A percentile compares a stretch with the other conserved stretches of the same genome.
Conservation (phyloP, 108 stramenopile species). For the Hondaea fermentalgiana region DNA sequence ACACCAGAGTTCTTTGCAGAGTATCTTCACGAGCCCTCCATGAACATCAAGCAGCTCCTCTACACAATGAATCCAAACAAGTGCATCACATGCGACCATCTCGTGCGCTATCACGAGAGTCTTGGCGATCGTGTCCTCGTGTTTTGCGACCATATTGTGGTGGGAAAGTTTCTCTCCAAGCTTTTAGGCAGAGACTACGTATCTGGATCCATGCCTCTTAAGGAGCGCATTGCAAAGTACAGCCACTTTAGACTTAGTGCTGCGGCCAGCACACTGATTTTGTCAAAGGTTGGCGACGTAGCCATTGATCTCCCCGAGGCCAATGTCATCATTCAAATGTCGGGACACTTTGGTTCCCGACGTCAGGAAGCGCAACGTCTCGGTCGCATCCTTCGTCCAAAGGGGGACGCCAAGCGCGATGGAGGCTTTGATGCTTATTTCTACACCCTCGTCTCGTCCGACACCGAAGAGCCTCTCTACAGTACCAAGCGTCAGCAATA, state of each 20-base stretch:
- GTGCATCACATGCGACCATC: slow-evolving; percentile 75
- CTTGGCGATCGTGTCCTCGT: slow-evolving; percentile 37
- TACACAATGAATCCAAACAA: slow-evolving; percentile 97
- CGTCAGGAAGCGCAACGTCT: slow-evolving; percentile 98
- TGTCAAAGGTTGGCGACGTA: slow-evolving; percentile 93
- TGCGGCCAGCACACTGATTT: slow-evolving; percentile 52
- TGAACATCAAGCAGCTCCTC: slow-evolving; percentile 56
- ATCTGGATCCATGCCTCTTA: slow-evolving; percentile 86
- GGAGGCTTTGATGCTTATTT: slow-evolving; percentile 98
- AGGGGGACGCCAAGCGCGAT: slow-evolving; percentile 70
- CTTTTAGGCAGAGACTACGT: slow-evolving; percentile 76
- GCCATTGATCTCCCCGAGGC: slow-evolving; percentile 98
- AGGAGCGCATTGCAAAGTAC: slow-evolving; percentile 80
- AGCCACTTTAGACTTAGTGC: slow-evolving; percentile 68
- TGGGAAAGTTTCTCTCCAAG: slow-evolving; percentile 73
- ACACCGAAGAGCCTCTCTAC: slow-evolving; percentile 97
- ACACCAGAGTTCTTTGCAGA: slow-evolving; percentile 89
- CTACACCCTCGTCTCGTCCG: slow-evolving; percentile 93
- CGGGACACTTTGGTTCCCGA: slow-evolving; percentile 90
- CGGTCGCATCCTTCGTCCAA: slow-evolving; percentile 93
- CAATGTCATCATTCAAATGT: slow-evolving; percentile 98
- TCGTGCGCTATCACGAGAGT: slow-evolving; percentile 82
- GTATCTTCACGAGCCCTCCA: slow-evolving; percentile 55
- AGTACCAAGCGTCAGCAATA: slow-evolving; percentile 93
- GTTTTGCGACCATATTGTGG: slow-evolving; percentile 87